These are phyloP conservation scores for Nadsonia starkeyi-henricii DNA, from an alignment of 1,139 yeast species.

Conservation along the genomic window DNA sequence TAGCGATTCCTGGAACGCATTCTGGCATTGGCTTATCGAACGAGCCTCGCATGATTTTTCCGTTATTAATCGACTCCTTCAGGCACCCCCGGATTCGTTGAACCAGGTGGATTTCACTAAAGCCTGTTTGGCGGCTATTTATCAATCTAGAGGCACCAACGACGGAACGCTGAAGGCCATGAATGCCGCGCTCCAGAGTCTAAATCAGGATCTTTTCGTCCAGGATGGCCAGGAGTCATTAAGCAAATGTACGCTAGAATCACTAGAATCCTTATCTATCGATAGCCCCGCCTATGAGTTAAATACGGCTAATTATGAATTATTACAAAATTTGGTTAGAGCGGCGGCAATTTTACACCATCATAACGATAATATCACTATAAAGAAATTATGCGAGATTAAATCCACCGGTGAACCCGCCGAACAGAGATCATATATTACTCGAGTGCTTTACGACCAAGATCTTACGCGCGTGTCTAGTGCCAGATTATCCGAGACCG, in stretches of 20 bases:
- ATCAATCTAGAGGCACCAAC: neutral
- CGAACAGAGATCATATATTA: neutral
- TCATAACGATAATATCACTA: neutral
- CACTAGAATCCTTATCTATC: neutral
- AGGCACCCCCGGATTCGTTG: neutral
- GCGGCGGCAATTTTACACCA: neutral
- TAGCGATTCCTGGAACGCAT: neutral
- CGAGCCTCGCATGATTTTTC: neutral
- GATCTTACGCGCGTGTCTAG: neutral
- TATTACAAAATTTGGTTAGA: neutral
- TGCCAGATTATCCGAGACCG: neutral
- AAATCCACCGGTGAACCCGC: neutral
- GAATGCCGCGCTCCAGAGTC: neutral
- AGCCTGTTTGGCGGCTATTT: neutral
- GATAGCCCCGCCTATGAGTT: neutral
- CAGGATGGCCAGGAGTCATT: neutral
- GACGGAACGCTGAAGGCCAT: neutral
- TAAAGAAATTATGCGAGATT: neutral
- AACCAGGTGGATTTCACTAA: neutral
- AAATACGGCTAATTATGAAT: neutral
- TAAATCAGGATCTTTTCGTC: neutral
- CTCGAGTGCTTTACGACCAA: neutral
- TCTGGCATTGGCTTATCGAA: neutral
- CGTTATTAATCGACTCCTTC: neutral
- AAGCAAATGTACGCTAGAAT: neutral